Evolutionary conservation across 1,284 basidiomycete species (phyloP).

Genomic region (Rhizoctonia solani): DNA sequence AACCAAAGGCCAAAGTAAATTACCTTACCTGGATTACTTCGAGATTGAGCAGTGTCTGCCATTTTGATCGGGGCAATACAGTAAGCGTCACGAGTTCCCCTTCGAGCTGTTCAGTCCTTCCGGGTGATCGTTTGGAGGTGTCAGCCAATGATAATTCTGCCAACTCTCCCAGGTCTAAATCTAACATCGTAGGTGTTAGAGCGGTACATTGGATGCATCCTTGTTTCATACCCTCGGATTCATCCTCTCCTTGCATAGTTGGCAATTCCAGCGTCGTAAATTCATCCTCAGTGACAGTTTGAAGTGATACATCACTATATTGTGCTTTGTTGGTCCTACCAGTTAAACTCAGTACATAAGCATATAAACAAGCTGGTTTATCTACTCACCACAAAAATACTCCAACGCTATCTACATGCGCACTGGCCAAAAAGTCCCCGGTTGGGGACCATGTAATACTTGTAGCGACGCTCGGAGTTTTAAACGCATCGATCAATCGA

Average conservation of each 20-base stretch:
- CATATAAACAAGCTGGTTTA: background rate
- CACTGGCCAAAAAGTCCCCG: slow-evolving; percentile 93
- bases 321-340: slow-evolving; percentile 92
- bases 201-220: slow-evolving; percentile 17
- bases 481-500: slow-evolving; percentile 89
- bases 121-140: background rate
- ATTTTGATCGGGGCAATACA: slow-evolving; percentile 87
- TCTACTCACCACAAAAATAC: slow-evolving; percentile 82
- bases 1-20: slow-evolving; percentile 2
- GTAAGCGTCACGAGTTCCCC: slow-evolving; percentile 90
- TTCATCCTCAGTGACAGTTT: slow-evolving; percentile 75
- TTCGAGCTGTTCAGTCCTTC: slow-evolving; percentile 73
- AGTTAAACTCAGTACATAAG: background rate
- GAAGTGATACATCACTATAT: slow-evolving; percentile 83
- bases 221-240: slow-evolving; percentile 62
- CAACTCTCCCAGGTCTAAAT: slow-evolving; percentile 66
- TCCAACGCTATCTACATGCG: slow-evolving; percentile 93
- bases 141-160: slow-evolving; percentile 59
- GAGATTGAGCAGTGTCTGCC: slow-evolving; percentile 95
- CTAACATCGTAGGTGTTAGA: slow-evolving; percentile 30
- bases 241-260: slow-evolving; percentile 77
- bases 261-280: slow-evolving; percentile 74
- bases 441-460: slow-evolving; percentile 92
- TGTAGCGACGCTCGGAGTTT: slow-evolving; percentile 86
- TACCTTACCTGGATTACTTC: slow-evolving; percentile 84